Evolutionary conservation across 2,329 filamentous ascomycete species (phyloP), one percentile per base, ranked within the genome.

Genomic region (Fusarium oxysporum): DNA sequence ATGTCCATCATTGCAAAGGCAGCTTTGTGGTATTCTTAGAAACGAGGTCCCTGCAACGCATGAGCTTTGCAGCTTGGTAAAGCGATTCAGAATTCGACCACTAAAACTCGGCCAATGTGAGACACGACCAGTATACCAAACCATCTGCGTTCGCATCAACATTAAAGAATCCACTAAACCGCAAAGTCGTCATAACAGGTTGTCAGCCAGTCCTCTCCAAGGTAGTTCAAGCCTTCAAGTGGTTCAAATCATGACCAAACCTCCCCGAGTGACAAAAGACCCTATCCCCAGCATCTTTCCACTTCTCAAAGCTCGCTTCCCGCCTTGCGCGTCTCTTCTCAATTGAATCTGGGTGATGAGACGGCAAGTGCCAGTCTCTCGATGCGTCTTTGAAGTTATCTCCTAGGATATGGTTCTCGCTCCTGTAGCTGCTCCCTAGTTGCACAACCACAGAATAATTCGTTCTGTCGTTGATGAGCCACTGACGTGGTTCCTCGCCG

Each of bases 261-360:
- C 63, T 74, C 19, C 51, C 61, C 50, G 76, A 64, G 30, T 66
- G 59, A 38, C 65, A 65, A 56, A 77, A 77, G 32, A 76, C 62
- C 40, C 51, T 77, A 28, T 77, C 76, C 14, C 76, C 76, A 28
- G 76, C 76, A 43, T 72, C 57, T 45, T 58, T 76, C 76, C 76
- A 77, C 41, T 63, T 58, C 43, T 76, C 69, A n/a, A 73, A 68
- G 33, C 61, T 77, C 16, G 66, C 70, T 50, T 75, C 69, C 16
- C 73, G 73, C 43, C 67, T 76, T 51, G 60, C 66, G 28, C 61
- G 69, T 48, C 66, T 67, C 54, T 56, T 69, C 43, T 62, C 62
- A 14, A 65, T 51, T n/a, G 41, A 45, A 41, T 66, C 62, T 45
- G 25, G 19, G 40, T 25, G 63, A 23, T 37, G 62, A 21, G 38